Percentiles rank a stretch among this genome's conserved stretches.
These are phyloP conservation scores for Arthroderma sp. DNA, from an alignment of 2,329 filamentous ascomycete species.

Conservation along the genomic window DNA sequence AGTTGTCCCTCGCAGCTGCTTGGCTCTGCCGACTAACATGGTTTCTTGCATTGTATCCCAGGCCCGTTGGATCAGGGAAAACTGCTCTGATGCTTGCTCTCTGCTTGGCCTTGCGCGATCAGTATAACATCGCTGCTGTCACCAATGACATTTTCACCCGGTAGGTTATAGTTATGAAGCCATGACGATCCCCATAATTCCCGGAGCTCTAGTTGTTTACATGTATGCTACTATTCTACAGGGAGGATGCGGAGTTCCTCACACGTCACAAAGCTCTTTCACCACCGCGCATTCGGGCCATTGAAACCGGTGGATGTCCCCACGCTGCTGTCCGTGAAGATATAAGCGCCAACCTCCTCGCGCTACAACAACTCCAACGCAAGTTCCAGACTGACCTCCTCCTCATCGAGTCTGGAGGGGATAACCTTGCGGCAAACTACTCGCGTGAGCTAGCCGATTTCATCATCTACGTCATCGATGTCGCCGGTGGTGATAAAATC, in stretches of 20 bases:
- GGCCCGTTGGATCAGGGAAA: conserved; percentile 92
- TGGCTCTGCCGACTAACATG: background rate
- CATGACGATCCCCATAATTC: too few relatives aligned
- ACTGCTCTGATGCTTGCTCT: conserved; percentile 93
- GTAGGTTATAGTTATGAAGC: conserved; percentile 14
- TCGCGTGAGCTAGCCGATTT: conserved; percentile 87
- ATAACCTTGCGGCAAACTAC: conserved; percentile 97
- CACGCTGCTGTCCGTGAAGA: conserved; percentile 97
- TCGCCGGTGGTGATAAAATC: conserved; percentile 91
- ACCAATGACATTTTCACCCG: conserved; percentile 98
- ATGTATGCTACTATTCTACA: conserved; percentile 9
- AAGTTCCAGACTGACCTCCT: conserved; percentile 71
- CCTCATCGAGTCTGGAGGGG: conserved; percentile 88
- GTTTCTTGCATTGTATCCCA: conserved; percentile 23
- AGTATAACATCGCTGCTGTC: conserved; percentile 81
- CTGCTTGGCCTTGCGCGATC: conserved; percentile 66
- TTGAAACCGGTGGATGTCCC: conserved; percentile 93
- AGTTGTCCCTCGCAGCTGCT: background rate
- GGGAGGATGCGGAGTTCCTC: conserved; percentile 95
- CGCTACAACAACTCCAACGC: conserved; percentile 74
- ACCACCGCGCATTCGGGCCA: conserved; percentile 72
- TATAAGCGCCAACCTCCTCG: conserved; percentile 84
- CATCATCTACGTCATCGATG: conserved; percentile 98
- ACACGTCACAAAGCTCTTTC: conserved; percentile 75
- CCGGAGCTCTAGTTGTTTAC: too few relatives aligned